These are phyloP conservation scores for Populus hybrid DNA, from an alignment of 441 rosid genomes.

Conservation along the genomic window DNA sequence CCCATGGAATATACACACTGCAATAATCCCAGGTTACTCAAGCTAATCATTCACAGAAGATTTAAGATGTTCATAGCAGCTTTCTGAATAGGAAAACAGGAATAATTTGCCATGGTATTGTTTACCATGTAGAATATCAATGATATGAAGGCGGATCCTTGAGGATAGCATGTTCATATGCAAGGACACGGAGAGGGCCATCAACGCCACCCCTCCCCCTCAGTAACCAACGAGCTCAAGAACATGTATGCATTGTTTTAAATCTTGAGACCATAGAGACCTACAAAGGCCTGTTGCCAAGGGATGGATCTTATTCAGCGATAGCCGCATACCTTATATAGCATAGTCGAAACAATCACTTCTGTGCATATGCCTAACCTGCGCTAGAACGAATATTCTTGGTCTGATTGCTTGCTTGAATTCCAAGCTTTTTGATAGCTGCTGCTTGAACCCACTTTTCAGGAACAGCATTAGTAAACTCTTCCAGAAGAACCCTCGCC, in stretches of 20 bases:
- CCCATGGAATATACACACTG: background rate
- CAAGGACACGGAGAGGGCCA: constrained; percentile 70
- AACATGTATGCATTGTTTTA: constrained; percentile 77
- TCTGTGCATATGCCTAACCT: constrained; percentile 10
- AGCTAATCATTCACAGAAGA: background rate
- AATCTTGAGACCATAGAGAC: constrained; percentile 81
- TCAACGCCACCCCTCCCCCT: no score
- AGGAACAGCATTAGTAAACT: constrained; percentile 72
- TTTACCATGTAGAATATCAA: constrained; percentile 88
- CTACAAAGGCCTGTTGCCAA: constrained; percentile 22
- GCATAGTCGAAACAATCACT: background rate
- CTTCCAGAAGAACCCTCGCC: constrained; percentile 99
- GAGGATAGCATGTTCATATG: constrained; percentile 91
- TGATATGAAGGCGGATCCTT: constrained; percentile 98
- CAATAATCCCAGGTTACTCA: background rate
- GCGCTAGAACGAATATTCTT: constrained; percentile 53
- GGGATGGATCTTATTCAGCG: background rate
- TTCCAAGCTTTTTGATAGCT: constrained; percentile 92
- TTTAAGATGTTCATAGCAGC: background rate
- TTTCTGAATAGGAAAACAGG: background rate
- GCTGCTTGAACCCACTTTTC: constrained; percentile 54
- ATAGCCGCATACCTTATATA: constrained; percentile 2
- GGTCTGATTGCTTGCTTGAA: constrained; percentile 59
- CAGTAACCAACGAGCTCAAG: constrained; percentile 86
- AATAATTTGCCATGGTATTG: background rate